Evolutionary conservation across 148 eudicot species (phyloP).

Genomic region (Salicornia ramosissima): DNA sequence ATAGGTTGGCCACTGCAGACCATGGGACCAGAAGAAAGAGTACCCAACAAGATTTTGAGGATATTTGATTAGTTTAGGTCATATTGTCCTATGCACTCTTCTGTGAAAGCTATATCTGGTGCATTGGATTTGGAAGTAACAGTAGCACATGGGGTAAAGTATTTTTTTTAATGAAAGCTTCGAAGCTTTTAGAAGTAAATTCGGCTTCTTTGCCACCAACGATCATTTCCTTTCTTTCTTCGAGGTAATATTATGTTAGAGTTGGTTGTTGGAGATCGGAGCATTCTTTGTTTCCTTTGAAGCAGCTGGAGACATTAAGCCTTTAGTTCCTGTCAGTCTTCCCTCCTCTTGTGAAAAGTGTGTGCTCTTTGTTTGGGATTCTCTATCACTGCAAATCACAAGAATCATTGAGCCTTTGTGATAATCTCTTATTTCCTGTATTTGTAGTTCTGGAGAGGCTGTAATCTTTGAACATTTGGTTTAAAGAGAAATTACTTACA

Average conservation of each 20-base stretch:
- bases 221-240: conserved; percentile 46
- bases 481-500: too few species aligned
- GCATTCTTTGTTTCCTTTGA: neutral
- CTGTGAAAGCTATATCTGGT: conserved; percentile 48
- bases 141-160: conserved; percentile 41
- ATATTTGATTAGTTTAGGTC: neutral
- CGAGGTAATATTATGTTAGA: conserved; percentile 39
- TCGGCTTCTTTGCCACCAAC: conserved; percentile 39
- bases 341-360: neutral
- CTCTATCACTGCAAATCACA: conserved; percentile 47
- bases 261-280: neutral
- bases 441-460: too few species aligned
- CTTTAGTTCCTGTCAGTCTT: too few species aligned
- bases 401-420: conserved; percentile 53
- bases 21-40: neutral
- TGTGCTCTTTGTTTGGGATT: neutral
- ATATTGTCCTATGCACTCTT: neutral
- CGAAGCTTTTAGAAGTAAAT: conserved; percentile 50
- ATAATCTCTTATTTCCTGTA: too few species aligned
- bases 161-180: conserved; percentile 65
- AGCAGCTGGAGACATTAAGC: too few species aligned
- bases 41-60: neutral
- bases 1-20: neutral
- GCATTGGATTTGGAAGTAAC: conserved; percentile 36
- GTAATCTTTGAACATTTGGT: too few species aligned